Evolutionary conservation across 257 asterid genomes (phyloP), one percentile per base, ranked within the genome.

Genomic region (Petunia secreta): DNA sequence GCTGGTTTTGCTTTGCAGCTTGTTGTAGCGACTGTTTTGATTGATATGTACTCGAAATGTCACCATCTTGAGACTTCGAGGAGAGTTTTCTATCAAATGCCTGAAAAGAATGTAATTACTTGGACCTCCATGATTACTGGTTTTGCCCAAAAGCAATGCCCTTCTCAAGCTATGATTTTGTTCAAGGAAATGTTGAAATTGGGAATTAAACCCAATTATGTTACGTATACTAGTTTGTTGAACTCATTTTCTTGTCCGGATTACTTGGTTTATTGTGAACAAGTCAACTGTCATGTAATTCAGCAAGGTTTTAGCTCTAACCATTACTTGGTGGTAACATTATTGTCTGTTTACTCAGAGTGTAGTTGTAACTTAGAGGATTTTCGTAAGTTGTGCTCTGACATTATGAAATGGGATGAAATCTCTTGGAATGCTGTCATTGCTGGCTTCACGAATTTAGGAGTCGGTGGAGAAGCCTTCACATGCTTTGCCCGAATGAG

Each of bases 371-470:
- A 84, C 82, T 62, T 84, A 59, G 79, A 66, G 9, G 95, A 89
- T 52, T 87, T 88, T 36, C 73, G 40, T 78, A 52, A 62, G 37
- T 75, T 92, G 36, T 88, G 86, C 80, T 85, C 84, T 11, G 63
- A 78, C 55, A 39, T 88, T 14, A 53, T 68, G 8, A 71, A 58
- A 77, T 89, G 90, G 95, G 89, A 92, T 85, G 93, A 90, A 82
- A 68, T 90, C 75, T 83, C 90, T 7, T 88, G 92, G 92, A 92
- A 92, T 86, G 95, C 91, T 37, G 87, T 87, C 64, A 86, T 90
- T 75, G 90, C 93, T 36, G 95, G 93, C 78, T 85, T 86, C 84
- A 82, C 92, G 41, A 90, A 87, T 62, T 52, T 92, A 46, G 92
- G 89, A 7, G 39, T 67, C n/a, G 86, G 85, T 25, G 89, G 87